Evolutionary conservation across 345 rosid genomes (phyloP).

Genomic region (Eucalyptus polybractea): DNA sequence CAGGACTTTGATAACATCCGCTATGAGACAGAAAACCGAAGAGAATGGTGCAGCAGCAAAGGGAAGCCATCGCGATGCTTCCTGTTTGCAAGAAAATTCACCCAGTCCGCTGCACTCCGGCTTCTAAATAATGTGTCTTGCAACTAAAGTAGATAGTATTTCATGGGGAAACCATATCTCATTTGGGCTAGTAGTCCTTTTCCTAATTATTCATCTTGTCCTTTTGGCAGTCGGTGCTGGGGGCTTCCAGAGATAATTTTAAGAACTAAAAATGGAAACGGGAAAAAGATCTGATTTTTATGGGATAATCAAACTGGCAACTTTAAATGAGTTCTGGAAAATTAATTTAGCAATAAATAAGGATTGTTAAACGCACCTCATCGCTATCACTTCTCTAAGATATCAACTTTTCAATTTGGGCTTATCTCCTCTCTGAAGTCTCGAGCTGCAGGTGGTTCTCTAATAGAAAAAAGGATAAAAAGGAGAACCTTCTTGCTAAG

Average conservation of each 20-base stretch:
- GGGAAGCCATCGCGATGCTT: conserved; percentile 76
- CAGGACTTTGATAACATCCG: too few relatives aligned
- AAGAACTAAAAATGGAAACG: neutral
- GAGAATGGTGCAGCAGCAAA: conserved; percentile 94
- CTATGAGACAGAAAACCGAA: conserved; percentile 44
- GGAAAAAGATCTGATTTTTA: neutral
- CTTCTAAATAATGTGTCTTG: conserved; percentile 43
- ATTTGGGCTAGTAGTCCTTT: neutral
- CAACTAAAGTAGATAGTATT: neutral
- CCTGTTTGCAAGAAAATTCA: conserved; percentile 94
- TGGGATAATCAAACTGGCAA: neutral
- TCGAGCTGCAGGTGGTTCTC: too few relatives aligned
- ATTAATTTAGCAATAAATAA: too few relatives aligned
- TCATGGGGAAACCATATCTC: neutral
- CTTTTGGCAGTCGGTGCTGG: conserved; percentile 14
- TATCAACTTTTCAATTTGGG: too few relatives aligned
- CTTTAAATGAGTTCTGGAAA: too few relatives aligned
- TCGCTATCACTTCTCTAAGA: too few relatives aligned
- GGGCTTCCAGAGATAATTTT: conserved; percentile 1
- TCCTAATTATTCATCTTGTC: neutral
- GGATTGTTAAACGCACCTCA: too few relatives aligned
- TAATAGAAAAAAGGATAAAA: too few relatives aligned
- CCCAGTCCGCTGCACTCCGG: conserved; percentile 78
- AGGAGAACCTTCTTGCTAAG: neutral
- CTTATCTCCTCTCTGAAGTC: too few relatives aligned